Percentiles rank a stretch among this genome's conserved stretches.
Conservation (phyloP, 768 basidiomycete species). For the Agaricus blazei region DNA sequence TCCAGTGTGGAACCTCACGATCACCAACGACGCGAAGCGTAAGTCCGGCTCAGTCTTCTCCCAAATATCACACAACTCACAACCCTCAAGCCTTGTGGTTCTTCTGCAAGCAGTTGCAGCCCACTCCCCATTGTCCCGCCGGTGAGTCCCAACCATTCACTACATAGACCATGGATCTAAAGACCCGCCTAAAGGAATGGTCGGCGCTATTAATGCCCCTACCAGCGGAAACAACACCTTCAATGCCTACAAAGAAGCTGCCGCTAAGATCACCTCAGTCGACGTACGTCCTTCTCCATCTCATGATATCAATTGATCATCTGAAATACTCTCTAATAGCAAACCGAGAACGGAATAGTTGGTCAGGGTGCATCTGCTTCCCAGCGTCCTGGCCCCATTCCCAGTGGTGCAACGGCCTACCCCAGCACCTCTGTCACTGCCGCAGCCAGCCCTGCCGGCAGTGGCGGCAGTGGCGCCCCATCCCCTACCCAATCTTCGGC, state of each 20-base stretch:
- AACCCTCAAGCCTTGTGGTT: constrained; percentile 45
- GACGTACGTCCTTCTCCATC: constrained; percentile 24
- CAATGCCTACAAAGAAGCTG: constrained; percentile 27
- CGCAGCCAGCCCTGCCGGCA: neutral
- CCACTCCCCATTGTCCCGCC: constrained; percentile 34
- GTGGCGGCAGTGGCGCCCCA: constrained; percentile 16
- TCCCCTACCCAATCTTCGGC: constrained; percentile 8
- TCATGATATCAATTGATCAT: neutral
- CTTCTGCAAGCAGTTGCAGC: constrained; percentile 47
- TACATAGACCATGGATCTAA: neutral
- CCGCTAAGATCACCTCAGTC: constrained; percentile 21
- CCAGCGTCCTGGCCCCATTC: constrained; percentile 33
- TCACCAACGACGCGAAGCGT: constrained; percentile 44
- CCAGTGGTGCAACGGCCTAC: constrained; percentile 25
- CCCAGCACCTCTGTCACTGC: constrained; percentile 11
- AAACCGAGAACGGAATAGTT: constrained; percentile 34
- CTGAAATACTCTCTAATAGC: constrained; percentile 20
- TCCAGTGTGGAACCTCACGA: constrained; percentile 46
- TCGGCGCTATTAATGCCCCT: constrained; percentile 50
- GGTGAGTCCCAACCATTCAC: constrained; percentile 16
- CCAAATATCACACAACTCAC: constrained; percentile 16
- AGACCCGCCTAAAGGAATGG: constrained; percentile 29
- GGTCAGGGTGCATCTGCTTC: constrained; percentile 48
- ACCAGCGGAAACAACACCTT: constrained; percentile 40
- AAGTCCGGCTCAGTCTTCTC: constrained; percentile 16